Evolutionary conservation across 768 basidiomycete genomes (phyloP), one percentile per base, ranked within the genome.

Genomic region (Tephrocybe sp.): DNA sequence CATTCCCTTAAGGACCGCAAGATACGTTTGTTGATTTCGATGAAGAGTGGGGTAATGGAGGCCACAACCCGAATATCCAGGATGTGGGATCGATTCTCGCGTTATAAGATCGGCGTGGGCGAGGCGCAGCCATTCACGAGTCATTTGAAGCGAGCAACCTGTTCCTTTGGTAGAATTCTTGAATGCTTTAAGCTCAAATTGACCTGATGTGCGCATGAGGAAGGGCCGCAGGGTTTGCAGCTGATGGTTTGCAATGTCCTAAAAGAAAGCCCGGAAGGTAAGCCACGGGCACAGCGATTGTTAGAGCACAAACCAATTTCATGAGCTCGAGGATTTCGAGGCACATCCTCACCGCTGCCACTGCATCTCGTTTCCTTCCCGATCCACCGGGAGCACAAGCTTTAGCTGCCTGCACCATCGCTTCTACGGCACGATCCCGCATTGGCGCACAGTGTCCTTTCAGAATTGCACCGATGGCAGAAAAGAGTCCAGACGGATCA

Each of bases 241-340:
- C 70, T 96, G 94, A 70, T 96, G 94, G 66, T 97, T 97, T 23
- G 94, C 94, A 55, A 97, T 94, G 67, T 97, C 94, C 93, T 96
- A 62, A 36, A 63, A 23, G 24, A 55, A 55, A 56, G 43, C 48
- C 56, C 45, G 18, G 32, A 36, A 28, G 25, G 54, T 56, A 34
- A 54, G 45, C 41, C 58, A 54, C 58, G 62, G 34, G 65, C 58
- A 45, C 58, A 55, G 54, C 30, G 50, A 42, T 34, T 34, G 14
- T 44, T 14, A 20, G 50, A 48, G 45, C 25, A 58, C 90, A 63
- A 63, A 90, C 93, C 62, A 97, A 77, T 76, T 95, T 95, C 94
- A 97, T 96, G 53, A 95, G 79, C 71, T 96, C 94, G 33, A 95
- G 74, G 55, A 96, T 85, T 64, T 95, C 93, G 65, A 94, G 82